Conservation (phyloP, 441 rosid genomes). For the Gossypium schwendimanii region DNA sequence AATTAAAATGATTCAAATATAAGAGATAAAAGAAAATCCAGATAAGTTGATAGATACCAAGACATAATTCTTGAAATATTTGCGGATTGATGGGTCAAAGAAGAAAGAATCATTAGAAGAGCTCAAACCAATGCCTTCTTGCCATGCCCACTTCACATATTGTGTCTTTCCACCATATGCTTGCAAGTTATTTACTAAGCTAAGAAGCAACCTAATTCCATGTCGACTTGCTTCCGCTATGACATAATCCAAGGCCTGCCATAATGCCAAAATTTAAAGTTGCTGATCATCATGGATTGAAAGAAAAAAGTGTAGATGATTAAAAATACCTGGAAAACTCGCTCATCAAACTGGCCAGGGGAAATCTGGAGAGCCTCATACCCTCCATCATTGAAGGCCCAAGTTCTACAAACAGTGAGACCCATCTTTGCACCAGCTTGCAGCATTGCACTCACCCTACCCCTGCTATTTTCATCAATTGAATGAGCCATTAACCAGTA, state of each 20-base stretch:
- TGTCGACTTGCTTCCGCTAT: conserved; percentile 71
- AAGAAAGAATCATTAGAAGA: conserved; percentile 92
- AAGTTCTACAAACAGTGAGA: conserved; percentile 85
- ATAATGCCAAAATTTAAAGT: neutral
- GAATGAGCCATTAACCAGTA: conserved; percentile 94
- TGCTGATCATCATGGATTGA: conserved; percentile 6
- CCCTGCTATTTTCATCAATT: conserved; percentile 55
- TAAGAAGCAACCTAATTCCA: conserved; percentile 65
- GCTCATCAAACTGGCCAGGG: conserved; percentile 82
- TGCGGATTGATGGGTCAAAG: conserved; percentile 84
- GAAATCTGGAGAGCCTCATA: conserved; percentile 84
- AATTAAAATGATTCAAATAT: neutral
- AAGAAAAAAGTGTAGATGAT: neutral
- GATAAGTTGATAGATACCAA: conserved; percentile 29
- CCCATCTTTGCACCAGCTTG: conserved; percentile 87
- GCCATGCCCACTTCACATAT: conserved; percentile 93
- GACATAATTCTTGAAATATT: conserved; percentile 72
- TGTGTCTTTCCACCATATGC: conserved; percentile 91
- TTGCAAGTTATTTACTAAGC: conserved; percentile 75
- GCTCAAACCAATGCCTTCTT: conserved; percentile 86
- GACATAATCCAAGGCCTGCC: conserved; percentile 85
- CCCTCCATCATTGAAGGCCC: conserved; percentile 94
- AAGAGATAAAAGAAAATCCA: neutral
- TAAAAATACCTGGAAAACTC: conserved; percentile 62
- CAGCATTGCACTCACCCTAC: conserved; percentile 61